Evolutionary conservation across 1,284 basidiomycete species (phyloP), one percentile per base, ranked within the genome.

Genomic region (Apiotrichum sp.): DNA sequence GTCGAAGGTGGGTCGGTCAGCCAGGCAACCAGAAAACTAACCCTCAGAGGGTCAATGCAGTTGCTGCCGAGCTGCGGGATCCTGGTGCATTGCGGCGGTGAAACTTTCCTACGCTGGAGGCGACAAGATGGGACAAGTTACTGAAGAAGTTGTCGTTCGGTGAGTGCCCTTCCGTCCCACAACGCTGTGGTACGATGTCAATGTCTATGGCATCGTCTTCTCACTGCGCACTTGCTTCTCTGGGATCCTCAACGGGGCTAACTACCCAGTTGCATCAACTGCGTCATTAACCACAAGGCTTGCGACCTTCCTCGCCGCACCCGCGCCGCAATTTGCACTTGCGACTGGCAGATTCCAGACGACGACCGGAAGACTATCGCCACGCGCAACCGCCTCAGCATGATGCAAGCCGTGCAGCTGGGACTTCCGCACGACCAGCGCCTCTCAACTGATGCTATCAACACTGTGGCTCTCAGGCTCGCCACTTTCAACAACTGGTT

Each of bases 281-380:
- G 57, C 38, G 50, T 48, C 10, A 32, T 55, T n/a, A 14, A 44
- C 47, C 31, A 36, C 42, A 41, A 41, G 32, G 6, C n/a, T 16
- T 58, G 57, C 39, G 53, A 55, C 32, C 41, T 58, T 8, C 43
- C 47, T 38, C 33, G 22, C 32, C 47, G 42, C 4, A 50, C 50
- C 13, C 32, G 11, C 16, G 7, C 29, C 38, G 29, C 36, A 32
- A 33, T 47, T 32, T 55, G 57, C 42, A 35, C 33, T 9, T 55
- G 57, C 50, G 47, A 51, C 4, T 58, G 57, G 57, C 50, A 52
- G 31, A 40, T 58, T 7, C 42, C 47, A 11, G 13, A 45, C 9
- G 46, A 11, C 31, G 52, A 55, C 49, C 50, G 49, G 9, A 16
- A 8, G 5, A 4, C 16, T n/a, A 33, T 52, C 32, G 34, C 29